Base-by-base conservation (phyloP, 495 filamentous ascomycete genomes). In the Penicillium dipodomyicola region DNA sequence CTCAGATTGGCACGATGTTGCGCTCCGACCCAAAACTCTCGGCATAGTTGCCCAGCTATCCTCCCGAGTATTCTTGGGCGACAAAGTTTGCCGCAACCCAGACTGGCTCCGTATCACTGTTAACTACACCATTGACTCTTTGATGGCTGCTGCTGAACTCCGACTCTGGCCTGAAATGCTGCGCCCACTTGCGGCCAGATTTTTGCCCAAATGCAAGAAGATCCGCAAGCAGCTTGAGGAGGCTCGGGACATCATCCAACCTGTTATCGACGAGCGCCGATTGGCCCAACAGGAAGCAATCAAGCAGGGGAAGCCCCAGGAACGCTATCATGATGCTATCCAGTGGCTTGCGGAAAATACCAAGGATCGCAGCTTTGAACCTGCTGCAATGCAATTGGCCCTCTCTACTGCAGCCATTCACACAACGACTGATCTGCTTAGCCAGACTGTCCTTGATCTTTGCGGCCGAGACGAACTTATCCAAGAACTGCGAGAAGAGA, bases 61-160 rank as follows among this genome's bases (percentile, higher is more conserved):
- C 3, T 73, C 77, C 3, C 63, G 72, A 20, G 66, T 80, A n/a
- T 81, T 82, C 52, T 59, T 80, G 7, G 80, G 80, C 29, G 60
- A 56, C 0, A 62, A 65, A 0, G 48, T 80, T 10, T 77, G 75
- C 53, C 72, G 72, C 8, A 72, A 82, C 52, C 60, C 64, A 7
- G 65, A 69, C 0, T 75, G 79, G 64, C 64, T 81, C 6, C 60
- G 65, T 5, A 61, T 71, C 3, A 70, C 70, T 1, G 67, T 73
- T 44, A 64, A 65, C 4, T 82, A 76, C 56, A 75, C 77, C 2
- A 51, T 69, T 10, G 67, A 67, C 42, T 49, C 77, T 5, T 72
- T 76, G 9, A 39, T 70, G 9, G 66, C 57, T 4, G 59, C 66
- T 1, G 57, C 55, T 8, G 35, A 70, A 1, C 59, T 84, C 11